Percentiles rank a stretch among this genome's conserved stretches.
These are phyloP conservation scores for Agrocybe praecox DNA, from an alignment of 768 basidiomycete species.

Conservation along the genomic window DNA sequence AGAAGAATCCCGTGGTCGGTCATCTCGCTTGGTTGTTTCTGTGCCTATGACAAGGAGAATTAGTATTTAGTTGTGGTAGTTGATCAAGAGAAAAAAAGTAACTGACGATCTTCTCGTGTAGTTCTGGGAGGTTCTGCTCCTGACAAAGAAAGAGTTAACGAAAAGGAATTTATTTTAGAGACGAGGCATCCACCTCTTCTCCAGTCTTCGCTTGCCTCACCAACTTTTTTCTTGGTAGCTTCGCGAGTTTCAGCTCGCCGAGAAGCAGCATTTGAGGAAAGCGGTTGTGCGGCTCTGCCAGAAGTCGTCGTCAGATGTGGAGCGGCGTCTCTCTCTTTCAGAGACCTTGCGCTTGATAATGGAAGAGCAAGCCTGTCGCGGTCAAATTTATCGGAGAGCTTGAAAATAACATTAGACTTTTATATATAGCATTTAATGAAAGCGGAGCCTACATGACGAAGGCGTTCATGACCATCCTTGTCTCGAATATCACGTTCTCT, in stretches of 20 bases:
- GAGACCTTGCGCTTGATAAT: conserved; percentile 42
- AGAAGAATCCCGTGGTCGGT: conserved; percentile 61
- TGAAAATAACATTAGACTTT: conserved; percentile 8
- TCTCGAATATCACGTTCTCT: conserved; percentile 65
- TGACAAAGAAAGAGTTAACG: conserved; percentile 23
- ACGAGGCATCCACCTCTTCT: conserved; percentile 63
- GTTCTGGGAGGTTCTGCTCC: conserved; percentile 52
- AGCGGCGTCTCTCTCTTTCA: conserved; percentile 65
- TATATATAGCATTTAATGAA: conserved; percentile 5
- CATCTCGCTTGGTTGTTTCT: conserved; percentile 57
- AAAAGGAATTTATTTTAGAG: conserved; percentile 11
- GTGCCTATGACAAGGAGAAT: conserved; percentile 37
- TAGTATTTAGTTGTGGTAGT: background rate
- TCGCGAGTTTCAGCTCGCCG: conserved; percentile 66
- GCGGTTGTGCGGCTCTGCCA: conserved; percentile 39
- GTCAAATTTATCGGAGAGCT: conserved; percentile 90
- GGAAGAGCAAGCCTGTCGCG: conserved; percentile 73
- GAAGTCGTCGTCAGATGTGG: conserved; percentile 56
- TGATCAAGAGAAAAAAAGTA: background rate
- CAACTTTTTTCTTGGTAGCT: conserved; percentile 63
- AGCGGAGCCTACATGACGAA: conserved; percentile 64
- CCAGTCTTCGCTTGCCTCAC: conserved; percentile 84
- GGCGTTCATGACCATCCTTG: conserved; percentile 76
- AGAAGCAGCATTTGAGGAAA: conserved; percentile 38
- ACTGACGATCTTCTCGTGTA: conserved; percentile 65